Conservation (phyloP, 768 basidiomycete genomes). For the Hysterangium stoloniferum region DNA sequence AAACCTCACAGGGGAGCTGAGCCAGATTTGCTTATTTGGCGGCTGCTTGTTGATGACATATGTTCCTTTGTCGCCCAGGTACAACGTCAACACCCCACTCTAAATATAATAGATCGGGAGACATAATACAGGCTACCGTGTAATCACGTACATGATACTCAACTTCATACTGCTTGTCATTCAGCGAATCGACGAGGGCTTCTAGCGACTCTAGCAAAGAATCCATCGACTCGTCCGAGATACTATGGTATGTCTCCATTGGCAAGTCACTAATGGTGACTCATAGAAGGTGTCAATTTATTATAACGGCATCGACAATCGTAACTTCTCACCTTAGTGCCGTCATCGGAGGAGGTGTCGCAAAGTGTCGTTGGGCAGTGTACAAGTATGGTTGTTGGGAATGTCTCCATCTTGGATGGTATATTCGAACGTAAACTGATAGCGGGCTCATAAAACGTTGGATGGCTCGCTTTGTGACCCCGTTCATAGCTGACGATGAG, state of each 20-base stretch:
- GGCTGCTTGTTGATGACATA: constrained; percentile 98
- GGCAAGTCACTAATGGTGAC: constrained; percentile 39
- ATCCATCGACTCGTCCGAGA: constrained; percentile 77
- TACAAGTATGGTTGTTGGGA: too few species aligned
- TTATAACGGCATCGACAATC: neutral
- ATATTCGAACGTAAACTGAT: too few species aligned
- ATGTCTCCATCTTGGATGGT: too few species aligned
- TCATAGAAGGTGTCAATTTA: neutral
- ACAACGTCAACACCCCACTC: constrained; percentile 88
- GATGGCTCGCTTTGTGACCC: neutral
- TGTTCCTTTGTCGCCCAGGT: constrained; percentile 67
- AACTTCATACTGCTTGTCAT: constrained; percentile 60
- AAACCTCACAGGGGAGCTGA: constrained; percentile 77
- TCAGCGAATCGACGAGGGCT: constrained; percentile 52
- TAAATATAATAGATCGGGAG: constrained; percentile 23
- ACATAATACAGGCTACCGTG: neutral
- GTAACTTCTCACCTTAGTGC: constrained; percentile 3
- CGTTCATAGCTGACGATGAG: too few species aligned
- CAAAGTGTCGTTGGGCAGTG: constrained; percentile 1
- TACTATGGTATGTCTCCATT: constrained; percentile 56
- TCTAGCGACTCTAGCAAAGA: constrained; percentile 68
- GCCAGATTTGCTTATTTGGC: constrained; percentile 95
- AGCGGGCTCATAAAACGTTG: neutral
- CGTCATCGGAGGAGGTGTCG: constrained; percentile 15
- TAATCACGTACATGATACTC: constrained; percentile 69